phyloP scores from a whole-genome alignment of 352 stramenopile species.

The Thalassiosira hispida region DNA sequence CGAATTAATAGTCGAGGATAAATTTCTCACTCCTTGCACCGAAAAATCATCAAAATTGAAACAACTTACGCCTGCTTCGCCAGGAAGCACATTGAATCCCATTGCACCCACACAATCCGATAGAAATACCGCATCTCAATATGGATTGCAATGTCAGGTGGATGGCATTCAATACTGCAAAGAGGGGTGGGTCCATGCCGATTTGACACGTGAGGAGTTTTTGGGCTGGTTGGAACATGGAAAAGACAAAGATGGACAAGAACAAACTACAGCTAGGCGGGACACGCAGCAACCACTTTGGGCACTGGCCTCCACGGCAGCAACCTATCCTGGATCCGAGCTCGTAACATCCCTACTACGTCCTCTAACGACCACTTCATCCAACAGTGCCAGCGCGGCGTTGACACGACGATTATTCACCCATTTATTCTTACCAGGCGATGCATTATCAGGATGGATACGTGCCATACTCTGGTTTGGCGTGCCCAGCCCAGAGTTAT shows the following conservation, averaged over 20 bases:
- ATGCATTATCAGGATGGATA: constrained; percentile 58
- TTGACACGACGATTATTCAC: constrained; percentile 73
- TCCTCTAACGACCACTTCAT: constrained; percentile 29
- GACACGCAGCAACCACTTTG: constrained; percentile 49
- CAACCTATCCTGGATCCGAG: constrained; percentile 44
- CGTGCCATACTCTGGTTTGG: constrained; percentile 65
- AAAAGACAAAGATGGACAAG: constrained; percentile 16
- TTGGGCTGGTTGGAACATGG: constrained; percentile 12
- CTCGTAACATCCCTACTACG: constrained; percentile 34
- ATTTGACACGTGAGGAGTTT: constrained; percentile 79
- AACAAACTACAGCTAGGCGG: constrained; percentile 6
- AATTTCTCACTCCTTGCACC: constrained; percentile 45
- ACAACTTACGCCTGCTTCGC: constrained; percentile 17
- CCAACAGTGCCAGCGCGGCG: constrained; percentile 16
- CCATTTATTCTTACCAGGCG: constrained; percentile 76
- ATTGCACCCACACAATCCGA: constrained; percentile 67
- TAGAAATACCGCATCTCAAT: constrained; percentile 56
- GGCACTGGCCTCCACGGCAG: constrained; percentile 54
- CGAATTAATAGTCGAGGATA: constrained; percentile 74
- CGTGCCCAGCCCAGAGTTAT: constrained; percentile 72
- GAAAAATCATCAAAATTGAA: constrained; percentile 4
- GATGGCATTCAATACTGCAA: constrained; percentile 64
- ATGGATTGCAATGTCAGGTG: constrained; percentile 74
- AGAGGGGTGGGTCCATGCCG: constrained; percentile 72
- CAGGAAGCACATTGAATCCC: constrained; percentile 12